Conservation (phyloP, 1,139 yeast genomes). For the Taphrina populina region DNA sequence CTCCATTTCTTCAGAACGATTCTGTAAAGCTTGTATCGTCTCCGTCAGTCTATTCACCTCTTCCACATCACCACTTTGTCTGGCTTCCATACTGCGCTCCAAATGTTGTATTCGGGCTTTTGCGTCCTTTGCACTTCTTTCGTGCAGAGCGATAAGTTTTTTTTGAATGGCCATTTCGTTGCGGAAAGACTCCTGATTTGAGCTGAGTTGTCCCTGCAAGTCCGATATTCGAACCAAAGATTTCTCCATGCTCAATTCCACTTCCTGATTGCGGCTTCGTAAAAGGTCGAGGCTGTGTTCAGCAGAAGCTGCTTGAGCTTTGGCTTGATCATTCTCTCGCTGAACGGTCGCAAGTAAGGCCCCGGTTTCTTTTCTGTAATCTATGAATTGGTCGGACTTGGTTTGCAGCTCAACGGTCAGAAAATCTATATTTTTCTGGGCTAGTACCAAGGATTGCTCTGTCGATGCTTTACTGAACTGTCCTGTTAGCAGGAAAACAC, state of each 20-base stretch:
- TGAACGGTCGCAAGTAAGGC: constrained; percentile 44
- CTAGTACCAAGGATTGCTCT: constrained; percentile 47
- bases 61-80: constrained; percentile 44
- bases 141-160: constrained; percentile 60
- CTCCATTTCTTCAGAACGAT: constrained; percentile 42
- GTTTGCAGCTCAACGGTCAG: constrained; percentile 46
- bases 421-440: constrained; percentile 48
- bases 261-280: constrained; percentile 46
- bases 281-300: constrained; percentile 35
- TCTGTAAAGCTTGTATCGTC: constrained; percentile 42
- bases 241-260: constrained; percentile 48
- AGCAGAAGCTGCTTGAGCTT: constrained; percentile 37
- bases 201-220: constrained; percentile 52
- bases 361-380: constrained; percentile 47
- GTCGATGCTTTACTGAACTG: constrained; percentile 45
- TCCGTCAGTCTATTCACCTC: constrained; percentile 42
- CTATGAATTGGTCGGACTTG: constrained; percentile 46
- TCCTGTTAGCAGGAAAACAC: background rate
- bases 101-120: constrained; percentile 47
- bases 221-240: constrained; percentile 50
- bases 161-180: constrained; percentile 66
- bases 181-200: constrained; percentile 56
- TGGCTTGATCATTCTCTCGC: constrained; percentile 46
- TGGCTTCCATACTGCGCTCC: constrained; percentile 50
- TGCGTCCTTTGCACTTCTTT: constrained; percentile 49